Percentiles rank a stretch among this genome's conserved stretches.
Conservation (phyloP, 2,329 filamentous ascomycete genomes). For the Monilinia polystroma region DNA sequence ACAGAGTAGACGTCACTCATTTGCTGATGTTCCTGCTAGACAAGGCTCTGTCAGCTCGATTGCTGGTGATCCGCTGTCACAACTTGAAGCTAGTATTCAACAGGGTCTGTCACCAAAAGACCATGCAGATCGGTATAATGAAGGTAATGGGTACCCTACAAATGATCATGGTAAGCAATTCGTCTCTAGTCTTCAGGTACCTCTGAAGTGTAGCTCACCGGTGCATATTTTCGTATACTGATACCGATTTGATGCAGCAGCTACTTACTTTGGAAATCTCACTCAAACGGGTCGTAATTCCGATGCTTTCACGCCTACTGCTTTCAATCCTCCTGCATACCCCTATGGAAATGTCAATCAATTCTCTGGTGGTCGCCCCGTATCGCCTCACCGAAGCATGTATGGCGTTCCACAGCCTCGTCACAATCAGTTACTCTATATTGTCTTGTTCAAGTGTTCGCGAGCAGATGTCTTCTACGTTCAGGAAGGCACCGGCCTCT, state of each 20-base stretch:
- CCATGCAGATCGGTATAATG: slow-evolving; percentile 37
- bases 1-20: slow-evolving; percentile 77
- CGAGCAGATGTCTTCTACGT: slow-evolving; percentile 96
- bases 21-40: slow-evolving; percentile 66
- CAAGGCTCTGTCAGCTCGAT: slow-evolving; percentile 63
- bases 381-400: slow-evolving; percentile 61
- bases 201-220: neutral
- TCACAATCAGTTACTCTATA: slow-evolving; percentile 72
- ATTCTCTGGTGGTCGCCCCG: slow-evolving; percentile 45
- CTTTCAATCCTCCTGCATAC: slow-evolving; percentile 32
- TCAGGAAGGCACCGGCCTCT: slow-evolving; percentile 89
- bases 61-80: slow-evolving; percentile 48
- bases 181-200: neutral
- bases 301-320: slow-evolving; percentile 28
- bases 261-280: slow-evolving; percentile 40
- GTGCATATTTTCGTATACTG: slow-evolving; percentile 28
- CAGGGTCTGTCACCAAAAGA: slow-evolving; percentile 38
- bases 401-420: slow-evolving; percentile 61
- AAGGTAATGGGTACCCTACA: slow-evolving; percentile 34
- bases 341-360: slow-evolving; percentile 33
- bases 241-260: slow-evolving; percentile 33
- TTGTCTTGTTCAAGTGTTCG: slow-evolving; percentile 95
- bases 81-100: slow-evolving; percentile 37
- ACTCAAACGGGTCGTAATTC: slow-evolving; percentile 32
- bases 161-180: slow-evolving; percentile 41